Percentiles rank a stretch among this genome's conserved stretches.
Evolutionary conservation across 768 basidiomycete species (phyloP).

Genomic region (Asterophora lycoperdoides): DNA sequence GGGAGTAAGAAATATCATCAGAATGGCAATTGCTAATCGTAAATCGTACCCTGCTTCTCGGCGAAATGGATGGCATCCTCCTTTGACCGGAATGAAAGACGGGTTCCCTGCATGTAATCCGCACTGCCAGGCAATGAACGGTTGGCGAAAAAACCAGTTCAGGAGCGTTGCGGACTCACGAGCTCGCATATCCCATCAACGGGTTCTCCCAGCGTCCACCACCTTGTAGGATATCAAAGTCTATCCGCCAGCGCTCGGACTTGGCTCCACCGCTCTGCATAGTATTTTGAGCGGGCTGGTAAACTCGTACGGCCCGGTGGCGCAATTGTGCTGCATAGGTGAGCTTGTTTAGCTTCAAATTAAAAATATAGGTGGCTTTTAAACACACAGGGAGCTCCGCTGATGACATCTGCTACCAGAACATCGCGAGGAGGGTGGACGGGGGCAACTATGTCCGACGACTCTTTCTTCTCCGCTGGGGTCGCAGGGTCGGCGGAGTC

Average conservation of each 20-base stretch:
- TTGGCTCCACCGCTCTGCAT: constrained; percentile 93
- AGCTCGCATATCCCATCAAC: constrained; percentile 95
- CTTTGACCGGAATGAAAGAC: constrained; percentile 76
- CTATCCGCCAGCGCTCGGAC: constrained; percentile 86
- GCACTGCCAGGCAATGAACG: constrained; percentile 47
- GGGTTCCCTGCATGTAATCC: constrained; percentile 94
- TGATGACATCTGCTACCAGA: constrained; percentile 75
- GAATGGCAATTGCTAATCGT: constrained; percentile 5
- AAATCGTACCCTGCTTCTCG: constrained; percentile 83
- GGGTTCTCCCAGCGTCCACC: constrained; percentile 97
- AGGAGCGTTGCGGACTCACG: constrained; percentile 50
- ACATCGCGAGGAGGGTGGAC: constrained; percentile 55
- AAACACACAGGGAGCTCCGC: constrained; percentile 76
- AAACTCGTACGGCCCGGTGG: constrained; percentile 87
- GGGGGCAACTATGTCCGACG: constrained; percentile 37
- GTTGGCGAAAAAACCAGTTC: background rate
- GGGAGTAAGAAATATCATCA: constrained; percentile 4
- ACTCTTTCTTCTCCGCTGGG: constrained; percentile 26
- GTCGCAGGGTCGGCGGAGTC: constrained; percentile 25
- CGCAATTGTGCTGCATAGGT: constrained; percentile 64
- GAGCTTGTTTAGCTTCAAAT: background rate
- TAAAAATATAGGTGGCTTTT: too few relatives aligned
- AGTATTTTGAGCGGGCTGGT: constrained; percentile 87
- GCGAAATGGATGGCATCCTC: constrained; percentile 93
- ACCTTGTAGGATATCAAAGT: constrained; percentile 89